phyloP scores from a whole-genome alignment of 345 rosid genomes.

The Abelmoschus esculentus region DNA sequence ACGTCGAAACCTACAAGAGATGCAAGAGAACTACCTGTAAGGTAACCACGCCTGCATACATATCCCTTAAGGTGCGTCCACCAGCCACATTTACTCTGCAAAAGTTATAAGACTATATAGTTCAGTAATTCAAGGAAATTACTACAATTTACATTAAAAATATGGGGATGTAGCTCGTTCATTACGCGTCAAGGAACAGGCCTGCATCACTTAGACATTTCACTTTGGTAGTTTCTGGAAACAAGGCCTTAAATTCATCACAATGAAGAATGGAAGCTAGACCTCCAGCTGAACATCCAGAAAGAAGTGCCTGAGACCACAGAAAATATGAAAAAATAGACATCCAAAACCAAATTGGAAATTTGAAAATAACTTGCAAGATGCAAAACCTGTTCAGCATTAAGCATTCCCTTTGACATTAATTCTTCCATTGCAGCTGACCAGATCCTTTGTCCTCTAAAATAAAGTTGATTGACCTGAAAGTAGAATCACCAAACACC shows the following conservation, averaged over 20 bases:
- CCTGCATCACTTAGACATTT: constrained; percentile 97
- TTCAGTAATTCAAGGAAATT: neutral
- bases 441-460: constrained; percentile 88
- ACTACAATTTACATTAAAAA: neutral
- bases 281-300: constrained; percentile 98
- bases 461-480: constrained; percentile 49
- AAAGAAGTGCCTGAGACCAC: constrained; percentile 68
- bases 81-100: constrained; percentile 78
- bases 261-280: constrained; percentile 80
- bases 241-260: constrained; percentile 57
- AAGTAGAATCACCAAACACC: neutral
- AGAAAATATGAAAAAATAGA: neutral
- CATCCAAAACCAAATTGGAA: neutral
- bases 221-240: constrained; percentile 57
- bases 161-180: constrained; percentile 12
- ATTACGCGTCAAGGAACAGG: constrained; percentile 84
- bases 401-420: constrained; percentile 60
- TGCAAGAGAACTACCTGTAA: constrained; percentile 53
- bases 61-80: constrained; percentile 52
- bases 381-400: constrained; percentile 57
- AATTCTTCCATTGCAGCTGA: constrained; percentile 60
- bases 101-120: neutral
- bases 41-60: constrained; percentile 65
- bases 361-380: neutral
- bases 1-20: neutral